Percentiles rank a stretch among this genome's conserved stretches.
Conservation (phyloP, 352 stramenopile genomes). For the Pythium utonaiense region DNA sequence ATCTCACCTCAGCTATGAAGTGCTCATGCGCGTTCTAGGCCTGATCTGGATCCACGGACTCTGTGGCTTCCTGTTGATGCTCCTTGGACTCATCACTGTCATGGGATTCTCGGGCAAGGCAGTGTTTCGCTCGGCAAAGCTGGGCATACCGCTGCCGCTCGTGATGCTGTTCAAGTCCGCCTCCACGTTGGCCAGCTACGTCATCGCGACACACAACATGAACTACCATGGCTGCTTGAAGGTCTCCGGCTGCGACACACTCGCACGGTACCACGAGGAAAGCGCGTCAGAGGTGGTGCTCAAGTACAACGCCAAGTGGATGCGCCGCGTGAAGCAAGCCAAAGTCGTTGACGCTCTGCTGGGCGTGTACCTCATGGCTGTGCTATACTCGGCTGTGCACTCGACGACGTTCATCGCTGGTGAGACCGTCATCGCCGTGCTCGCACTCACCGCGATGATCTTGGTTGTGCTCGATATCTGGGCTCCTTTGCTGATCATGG, state of each 20-base stretch:
- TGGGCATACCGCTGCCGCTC: constrained; percentile 62
- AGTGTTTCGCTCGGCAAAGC: constrained; percentile 42
- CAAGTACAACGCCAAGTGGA: constrained; percentile 62
- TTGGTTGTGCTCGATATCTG: constrained; percentile 63
- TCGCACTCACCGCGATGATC: constrained; percentile 41
- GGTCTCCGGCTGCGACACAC: constrained; percentile 38
- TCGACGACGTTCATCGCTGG: constrained; percentile 49
- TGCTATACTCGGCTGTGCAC: constrained; percentile 64
- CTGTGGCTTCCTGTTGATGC: constrained; percentile 46
- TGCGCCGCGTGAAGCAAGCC: constrained; percentile 49
- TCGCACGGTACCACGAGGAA: constrained; percentile 30
- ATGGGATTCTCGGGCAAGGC: constrained; percentile 38
- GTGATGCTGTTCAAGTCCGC: constrained; percentile 56
- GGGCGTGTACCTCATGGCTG: constrained; percentile 65
- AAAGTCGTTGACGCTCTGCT: constrained; percentile 52
- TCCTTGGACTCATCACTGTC: constrained; percentile 44
- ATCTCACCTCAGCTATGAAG: constrained; percentile 59
- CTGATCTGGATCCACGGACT: constrained; percentile 70
- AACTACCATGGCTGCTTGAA: constrained; percentile 59
- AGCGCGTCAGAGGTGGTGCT: constrained; percentile 51
- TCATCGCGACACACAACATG: constrained; percentile 55
- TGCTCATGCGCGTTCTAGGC: constrained; percentile 62
- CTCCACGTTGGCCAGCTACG: constrained; percentile 48
- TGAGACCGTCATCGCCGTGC: constrained; percentile 33
- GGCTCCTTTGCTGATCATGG: constrained; percentile 60